Conservation (phyloP, 2,329 filamentous ascomycete species). For the Endoconidiophora polonica region DNA sequence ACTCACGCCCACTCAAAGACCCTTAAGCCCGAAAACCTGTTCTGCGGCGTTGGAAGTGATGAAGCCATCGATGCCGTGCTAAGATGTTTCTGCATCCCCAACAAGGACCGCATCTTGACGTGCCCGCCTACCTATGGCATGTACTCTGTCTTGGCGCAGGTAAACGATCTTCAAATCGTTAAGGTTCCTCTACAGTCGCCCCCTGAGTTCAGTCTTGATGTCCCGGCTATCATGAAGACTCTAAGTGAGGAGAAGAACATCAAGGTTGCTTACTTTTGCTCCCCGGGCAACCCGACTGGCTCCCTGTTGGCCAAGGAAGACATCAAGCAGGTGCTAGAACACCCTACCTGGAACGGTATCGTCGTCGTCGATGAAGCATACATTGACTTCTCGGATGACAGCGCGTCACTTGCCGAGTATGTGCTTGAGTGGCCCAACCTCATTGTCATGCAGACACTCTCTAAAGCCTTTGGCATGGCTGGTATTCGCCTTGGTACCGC, state of each 20-base stretch:
- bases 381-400: constrained; percentile 69
- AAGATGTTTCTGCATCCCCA: constrained; percentile 81
- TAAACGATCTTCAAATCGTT: constrained; percentile 79
- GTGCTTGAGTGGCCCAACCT: constrained; percentile 86
- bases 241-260: constrained; percentile 46
- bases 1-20: constrained; percentile 54
- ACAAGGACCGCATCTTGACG: constrained; percentile 75
- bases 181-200: constrained; percentile 65
- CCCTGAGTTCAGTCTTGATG: constrained; percentile 58
- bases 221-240: constrained; percentile 47
- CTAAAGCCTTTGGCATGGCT: constrained; percentile 90
- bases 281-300: constrained; percentile 86
- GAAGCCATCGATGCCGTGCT: constrained; percentile 92
- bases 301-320: constrained; percentile 60
- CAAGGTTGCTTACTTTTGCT: constrained; percentile 86
- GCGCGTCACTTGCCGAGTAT: constrained; percentile 75
- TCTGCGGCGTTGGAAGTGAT: constrained; percentile 89
- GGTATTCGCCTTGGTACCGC: constrained; percentile 81
- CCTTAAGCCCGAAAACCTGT: constrained; percentile 68
- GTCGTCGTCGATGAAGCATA: constrained; percentile 93
- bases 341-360: constrained; percentile 88
- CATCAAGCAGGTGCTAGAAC: constrained; percentile 55
- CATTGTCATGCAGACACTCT: constrained; percentile 96
- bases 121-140: constrained; percentile 98
- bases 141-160: constrained; percentile 86